Conservation (phyloP, 768 basidiomycete genomes). For the Auriculariales sp. region DNA sequence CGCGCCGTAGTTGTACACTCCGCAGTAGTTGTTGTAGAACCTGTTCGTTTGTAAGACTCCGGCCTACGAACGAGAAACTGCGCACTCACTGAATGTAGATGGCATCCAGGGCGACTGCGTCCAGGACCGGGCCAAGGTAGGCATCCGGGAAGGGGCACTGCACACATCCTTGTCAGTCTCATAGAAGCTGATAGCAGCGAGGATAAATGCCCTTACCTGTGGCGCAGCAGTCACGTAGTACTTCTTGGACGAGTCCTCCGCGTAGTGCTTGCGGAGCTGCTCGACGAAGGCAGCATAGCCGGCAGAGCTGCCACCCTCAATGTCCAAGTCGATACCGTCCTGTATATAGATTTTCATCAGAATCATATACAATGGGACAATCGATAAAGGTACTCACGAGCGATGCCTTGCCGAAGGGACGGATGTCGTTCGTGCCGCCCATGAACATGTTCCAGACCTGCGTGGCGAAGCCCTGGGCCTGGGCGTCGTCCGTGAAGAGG, state of each 20-base stretch:
- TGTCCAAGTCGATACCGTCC: slow-evolving; percentile 47
- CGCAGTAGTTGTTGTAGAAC: slow-evolving; percentile 46
- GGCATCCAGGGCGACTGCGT: slow-evolving; percentile 51
- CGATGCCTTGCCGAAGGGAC: slow-evolving; percentile 59
- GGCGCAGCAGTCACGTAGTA: slow-evolving; percentile 46
- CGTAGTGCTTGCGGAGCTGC: slow-evolving; percentile 35
- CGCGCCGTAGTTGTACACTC: slow-evolving; percentile 16
- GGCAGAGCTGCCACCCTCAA: slow-evolving; percentile 46
- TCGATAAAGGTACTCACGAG: slow-evolving; percentile 20
- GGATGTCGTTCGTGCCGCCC: slow-evolving; percentile 42
- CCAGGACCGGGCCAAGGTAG: slow-evolving; percentile 41
- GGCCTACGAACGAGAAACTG: background rate
- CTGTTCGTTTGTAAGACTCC: slow-evolving; percentile 11
- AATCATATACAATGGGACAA: background rate
- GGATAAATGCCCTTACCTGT: slow-evolving; percentile 9
- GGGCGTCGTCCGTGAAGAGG: slow-evolving; percentile 41
- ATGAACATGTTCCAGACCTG: slow-evolving; percentile 64
- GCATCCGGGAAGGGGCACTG: slow-evolving; percentile 59
- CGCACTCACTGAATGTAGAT: slow-evolving; percentile 55
- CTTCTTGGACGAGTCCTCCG: slow-evolving; percentile 20
- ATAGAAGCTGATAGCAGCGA: too few species aligned
- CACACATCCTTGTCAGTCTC: background rate
- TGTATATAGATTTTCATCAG: background rate
- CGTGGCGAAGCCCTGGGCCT: slow-evolving; percentile 44
- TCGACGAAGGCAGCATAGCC: slow-evolving; percentile 43